Evolutionary conservation across 148 eudicot genomes (phyloP), one percentile per base, ranked within the genome.

Genomic region (Suaeda aralocaspica): DNA sequence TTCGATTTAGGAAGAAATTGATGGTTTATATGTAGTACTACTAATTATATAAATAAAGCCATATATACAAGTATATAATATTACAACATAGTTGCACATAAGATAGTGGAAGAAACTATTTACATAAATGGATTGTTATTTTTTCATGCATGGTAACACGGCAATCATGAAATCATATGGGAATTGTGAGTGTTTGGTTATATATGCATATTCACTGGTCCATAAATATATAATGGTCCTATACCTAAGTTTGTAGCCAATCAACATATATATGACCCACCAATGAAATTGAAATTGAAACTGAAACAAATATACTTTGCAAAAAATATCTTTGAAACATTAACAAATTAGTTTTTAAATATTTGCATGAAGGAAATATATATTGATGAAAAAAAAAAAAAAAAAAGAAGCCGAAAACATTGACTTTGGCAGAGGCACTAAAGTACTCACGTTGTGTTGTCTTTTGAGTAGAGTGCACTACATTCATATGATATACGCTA

Each of bases 391-490:
- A n/a, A n/a, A n/a, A n/a, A n/a, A n/a, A 39, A 51, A 72, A 49
- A 76, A 51, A 66, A 69, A 80, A 79, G 63, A 50, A 70, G 86
- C 67, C 85, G 85, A 64, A 79, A 86, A 82, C 50, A 77, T 82
- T 80, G 90, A 84, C 85, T 81, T 81, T 68, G 66, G 52, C 39
- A 46, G 52, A 36, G 74, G 42, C 57, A 62, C 49, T 24, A 65
- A 72, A 45, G 77, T 66, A 75, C 30, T 74, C 78, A 76, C 71
- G 79, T 52, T 76, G 70, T 30, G 64, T 82, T 82, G 76, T 63
- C 79, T 85, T 83, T 89, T 84, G 91, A 87, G 92, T 89, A 83
- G 88, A 89, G 84, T 89, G 84, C 86, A 89, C 96, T 87, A 69
- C 84, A 81, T 81, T 29, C 77, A 52, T 68, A 45, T 64, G 48